Evolutionary conservation across 169 alveolate species (phyloP), one percentile per base, ranked within the genome.

Genomic region (Eimeria zaria): DNA sequence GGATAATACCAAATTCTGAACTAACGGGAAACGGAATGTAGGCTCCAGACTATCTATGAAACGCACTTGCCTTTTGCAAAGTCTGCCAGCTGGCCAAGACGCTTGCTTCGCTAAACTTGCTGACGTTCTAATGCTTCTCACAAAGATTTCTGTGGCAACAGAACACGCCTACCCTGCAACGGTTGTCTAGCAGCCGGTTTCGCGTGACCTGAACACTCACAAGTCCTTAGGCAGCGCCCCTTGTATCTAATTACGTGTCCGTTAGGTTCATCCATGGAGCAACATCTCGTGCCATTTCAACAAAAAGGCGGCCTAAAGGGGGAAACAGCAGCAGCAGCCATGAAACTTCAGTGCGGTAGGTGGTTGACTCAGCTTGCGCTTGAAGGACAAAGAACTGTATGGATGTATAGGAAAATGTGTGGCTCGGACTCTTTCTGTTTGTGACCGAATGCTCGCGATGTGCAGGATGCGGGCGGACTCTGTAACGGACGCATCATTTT

Each of bases 21-120:
- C 48, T 94, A 33, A 92, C 96, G 39, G 96, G 96, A 18, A 94
- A 94, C 71, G 85, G 39, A 46, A 30, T 89, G 95, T 89, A 89
- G 30, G 89, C 51, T 71, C 41, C 24, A 73, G 14, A 4, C 16
- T 73, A 3, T 36, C 33, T 30, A 0, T 39, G 18, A 18, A 73
- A 18, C 55, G 18, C 33, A 73, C 16, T 73, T 6, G 20, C 33
- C 33, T 71, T 71, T 12, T 4, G 53, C 16, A 11, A 33, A 36
- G 51, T 53, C 18, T 20, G 83, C n/a, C 33, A 22, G 20, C 53
- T 14, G 30, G 83, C 55, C 12, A 30, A 36, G 1, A 7, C 33
- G 53, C 55, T 36, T 33, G 1, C 55, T 16, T 73, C 55, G 83
- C 55, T 39, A 36, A 14, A 73, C 6, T 36, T 2, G 27, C 30